These are phyloP conservation scores for Trichosporon sp. DNA, from an alignment of 1,284 basidiomycete genomes.

Conservation along the genomic window DNA sequence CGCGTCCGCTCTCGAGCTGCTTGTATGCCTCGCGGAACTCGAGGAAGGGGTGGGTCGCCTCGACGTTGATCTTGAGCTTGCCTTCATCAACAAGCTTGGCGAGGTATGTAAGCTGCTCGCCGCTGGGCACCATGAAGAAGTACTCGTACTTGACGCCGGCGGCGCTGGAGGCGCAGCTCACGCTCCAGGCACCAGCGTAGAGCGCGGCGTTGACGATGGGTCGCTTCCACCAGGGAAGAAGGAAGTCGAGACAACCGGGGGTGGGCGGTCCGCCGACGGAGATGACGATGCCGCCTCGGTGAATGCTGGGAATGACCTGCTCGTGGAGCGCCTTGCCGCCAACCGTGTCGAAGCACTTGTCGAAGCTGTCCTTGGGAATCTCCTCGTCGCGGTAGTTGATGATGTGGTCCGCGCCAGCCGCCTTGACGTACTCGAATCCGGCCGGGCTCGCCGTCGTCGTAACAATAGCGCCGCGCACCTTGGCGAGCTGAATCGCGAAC, in stretches of 20 bases:
- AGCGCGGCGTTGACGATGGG: constrained; percentile 1
- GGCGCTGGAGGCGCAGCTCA: background rate
- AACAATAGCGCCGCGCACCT: constrained; percentile 49
- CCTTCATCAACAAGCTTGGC: constrained; percentile 7
- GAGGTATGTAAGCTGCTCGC: constrained; percentile 13
- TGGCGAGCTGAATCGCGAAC: constrained; percentile 51
- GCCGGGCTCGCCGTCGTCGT: constrained; percentile 49
- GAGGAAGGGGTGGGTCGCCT: constrained; percentile 9
- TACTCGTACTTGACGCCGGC: constrained; percentile 14
- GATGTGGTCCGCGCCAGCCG: constrained; percentile 49
- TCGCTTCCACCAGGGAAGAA: constrained; percentile 4
- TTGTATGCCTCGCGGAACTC: constrained; percentile 16
- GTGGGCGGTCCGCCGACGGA: constrained; percentile 13
- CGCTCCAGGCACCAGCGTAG: background rate
- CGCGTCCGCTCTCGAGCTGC: constrained; percentile 13
- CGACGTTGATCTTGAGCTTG: constrained; percentile 16
- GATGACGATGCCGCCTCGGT: constrained; percentile 13
- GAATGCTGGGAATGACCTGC: constrained; percentile 6
- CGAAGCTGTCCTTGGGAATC: constrained; percentile 5
- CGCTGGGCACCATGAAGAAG: constrained; percentile 21
- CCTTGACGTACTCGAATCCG: constrained; percentile 47
- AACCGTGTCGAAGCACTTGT: constrained; percentile 20
- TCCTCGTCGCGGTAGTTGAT: constrained; percentile 37
- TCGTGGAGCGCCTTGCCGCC: constrained; percentile 9
- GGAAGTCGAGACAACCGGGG: constrained; percentile 7